Evolutionary conservation across 1,284 basidiomycete genomes (phyloP), one percentile per base, ranked within the genome.

Genomic region (Ustilago trichophora): DNA sequence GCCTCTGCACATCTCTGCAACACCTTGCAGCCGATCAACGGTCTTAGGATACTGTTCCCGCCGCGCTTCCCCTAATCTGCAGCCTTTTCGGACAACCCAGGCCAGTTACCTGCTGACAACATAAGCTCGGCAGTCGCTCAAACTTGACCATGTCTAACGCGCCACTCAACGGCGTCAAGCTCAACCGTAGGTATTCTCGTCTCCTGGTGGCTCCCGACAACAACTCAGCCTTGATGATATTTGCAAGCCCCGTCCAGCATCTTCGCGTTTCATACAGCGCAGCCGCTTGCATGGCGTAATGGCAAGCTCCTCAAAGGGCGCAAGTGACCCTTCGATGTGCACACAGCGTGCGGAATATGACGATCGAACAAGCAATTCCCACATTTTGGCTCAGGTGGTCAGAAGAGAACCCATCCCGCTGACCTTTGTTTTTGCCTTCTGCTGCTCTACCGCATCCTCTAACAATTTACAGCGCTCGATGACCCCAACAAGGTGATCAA

Each of bases 401-500:
- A n/a, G n/a, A 29, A 29, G 8, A 29, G 13, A 29, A 8, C 27
- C 8, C 27, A 29, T 7, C 27, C 27, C 27, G 27, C 27, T 29
- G 27, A 29, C 27, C 27, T 29, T 29, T 29, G 22, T n/a, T 13
- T 21, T 45, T 16, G 38, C 16, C 3, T 52, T 47, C 29, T n/a
- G 6, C 27, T 15, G 22, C 10, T 27, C 16, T 26, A 26, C 16
- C 16, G 7, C 5, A 25, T 36, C 16, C 32, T 6, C 16, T 33
- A 13, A 29, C 13, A n/a, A 7, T 33, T n/a, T 10, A 35, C 51
- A 67, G 57, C 63, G 37, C 64, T 80, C 67, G 94, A 98, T 84
- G 95, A 98, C 85, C 93, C 95, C 22, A 88, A 90, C 84, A 92
- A 93, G 84, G 87, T 97, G 77, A 90, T 96, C 84, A 93, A 92